These are phyloP conservation scores for Nicotiana noctiflora DNA, from an alignment of 257 asterid species.

Conservation along the genomic window DNA sequence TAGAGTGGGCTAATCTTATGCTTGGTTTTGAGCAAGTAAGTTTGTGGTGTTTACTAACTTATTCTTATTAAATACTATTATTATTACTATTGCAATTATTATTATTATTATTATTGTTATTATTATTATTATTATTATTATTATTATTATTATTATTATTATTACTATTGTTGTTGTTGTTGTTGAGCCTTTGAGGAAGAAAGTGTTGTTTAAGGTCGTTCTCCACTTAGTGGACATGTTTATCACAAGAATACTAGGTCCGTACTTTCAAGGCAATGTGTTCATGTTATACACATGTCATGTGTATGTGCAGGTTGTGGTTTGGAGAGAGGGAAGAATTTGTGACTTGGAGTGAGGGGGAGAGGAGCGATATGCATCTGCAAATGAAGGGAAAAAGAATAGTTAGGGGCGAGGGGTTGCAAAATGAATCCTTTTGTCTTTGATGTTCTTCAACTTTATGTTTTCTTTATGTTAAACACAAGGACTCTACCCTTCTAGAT, in stretches of 20 bases:
- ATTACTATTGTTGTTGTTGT: neutral
- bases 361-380: neutral
- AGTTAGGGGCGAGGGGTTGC: neutral
- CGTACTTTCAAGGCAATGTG: neutral
- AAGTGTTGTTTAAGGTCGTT: neutral
- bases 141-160: neutral
- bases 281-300: neutral
- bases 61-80: neutral
- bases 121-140: neutral
- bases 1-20: conserved; percentile 95
- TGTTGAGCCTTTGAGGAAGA: neutral
- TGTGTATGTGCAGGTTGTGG: neutral
- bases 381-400: neutral
- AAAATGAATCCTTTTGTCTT: neutral
- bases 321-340: neutral
- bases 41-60: conserved; percentile 14
- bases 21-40: conserved; percentile 93
- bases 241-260: neutral
- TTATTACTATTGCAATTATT: neutral
- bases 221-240: neutral
- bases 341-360: neutral
- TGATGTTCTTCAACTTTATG: neutral
- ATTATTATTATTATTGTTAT: neutral
- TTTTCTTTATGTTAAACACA: neutral
- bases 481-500: neutral